Conservation (phyloP, 2,329 filamentous ascomycete species). For the Ceratocystiopsis sp. region DNA sequence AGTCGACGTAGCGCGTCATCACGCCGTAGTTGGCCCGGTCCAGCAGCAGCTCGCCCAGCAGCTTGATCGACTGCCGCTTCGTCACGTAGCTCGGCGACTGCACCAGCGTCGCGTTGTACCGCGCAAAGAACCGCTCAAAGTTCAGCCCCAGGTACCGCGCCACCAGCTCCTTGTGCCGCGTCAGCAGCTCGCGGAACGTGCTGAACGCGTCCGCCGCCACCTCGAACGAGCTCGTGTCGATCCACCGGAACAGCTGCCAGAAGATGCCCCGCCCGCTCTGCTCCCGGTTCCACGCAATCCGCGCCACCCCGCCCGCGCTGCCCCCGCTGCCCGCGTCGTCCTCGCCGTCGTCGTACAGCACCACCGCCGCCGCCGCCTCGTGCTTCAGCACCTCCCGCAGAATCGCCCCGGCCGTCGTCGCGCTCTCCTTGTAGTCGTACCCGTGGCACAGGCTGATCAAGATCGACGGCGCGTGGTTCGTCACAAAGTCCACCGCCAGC, state of each 20-base stretch:
- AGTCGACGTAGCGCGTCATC: conserved; percentile 94
- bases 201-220: conserved; percentile 95
- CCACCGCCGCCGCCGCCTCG: conserved; percentile 76
- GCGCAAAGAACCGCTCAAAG: conserved; percentile 82
- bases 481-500: conserved; percentile 73
- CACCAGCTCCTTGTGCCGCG: conserved; percentile 82
- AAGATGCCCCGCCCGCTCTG: conserved; percentile 76
- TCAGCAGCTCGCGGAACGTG: conserved; percentile 87
- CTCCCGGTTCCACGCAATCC: conserved; percentile 57
- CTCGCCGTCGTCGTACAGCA: conserved; percentile 79
- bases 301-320: conserved; percentile 56
- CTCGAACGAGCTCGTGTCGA: conserved; percentile 91
- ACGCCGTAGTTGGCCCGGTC: conserved; percentile 94
- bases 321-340: conserved; percentile 36
- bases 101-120: conserved; percentile 75
- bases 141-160: conserved; percentile 77
- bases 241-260: conserved; percentile 95
- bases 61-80: conserved; percentile 93
- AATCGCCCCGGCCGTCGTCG: conserved; percentile 79
- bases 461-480: conserved; percentile 72
- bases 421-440: conserved; percentile 80
- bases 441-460: conserved; percentile 77
- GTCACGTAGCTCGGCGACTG: conserved; percentile 95
- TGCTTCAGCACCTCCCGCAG: conserved; percentile 78
- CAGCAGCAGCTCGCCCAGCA: conserved; percentile 84